Evolutionary conservation across 2,329 filamentous ascomycete genomes (phyloP).

Genomic region (Metarhizium rileyi): DNA sequence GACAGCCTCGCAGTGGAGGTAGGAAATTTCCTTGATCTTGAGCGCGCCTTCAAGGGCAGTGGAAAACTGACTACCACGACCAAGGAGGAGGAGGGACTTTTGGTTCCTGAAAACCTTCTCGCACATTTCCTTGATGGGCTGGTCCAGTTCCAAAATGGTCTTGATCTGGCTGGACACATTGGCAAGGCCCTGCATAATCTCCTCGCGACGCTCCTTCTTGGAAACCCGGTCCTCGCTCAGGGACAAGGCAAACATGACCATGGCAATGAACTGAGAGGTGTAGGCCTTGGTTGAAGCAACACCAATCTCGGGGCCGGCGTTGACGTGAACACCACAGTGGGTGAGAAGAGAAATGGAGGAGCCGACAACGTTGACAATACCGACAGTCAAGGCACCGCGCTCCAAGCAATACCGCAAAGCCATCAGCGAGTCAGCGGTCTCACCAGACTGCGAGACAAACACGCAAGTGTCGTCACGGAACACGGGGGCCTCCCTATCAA

Average conservation of each 20-base stretch:
- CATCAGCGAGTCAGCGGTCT: constrained; percentile 96
- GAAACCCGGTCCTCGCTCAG: constrained; percentile 94
- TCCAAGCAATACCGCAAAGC: constrained; percentile 96
- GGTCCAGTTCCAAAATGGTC: constrained; percentile 81
- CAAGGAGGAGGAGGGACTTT: constrained; percentile 87
- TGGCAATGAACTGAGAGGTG: constrained; percentile 97
- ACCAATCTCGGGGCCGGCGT: constrained; percentile 96
- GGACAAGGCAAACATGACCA: constrained; percentile 98
- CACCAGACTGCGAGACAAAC: constrained; percentile 96
- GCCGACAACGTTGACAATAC: constrained; percentile 97
- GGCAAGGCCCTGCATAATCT: constrained; percentile 90
- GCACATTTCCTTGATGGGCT: constrained; percentile 90
- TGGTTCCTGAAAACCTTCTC: constrained; percentile 91
- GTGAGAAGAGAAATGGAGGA: constrained; percentile 98
- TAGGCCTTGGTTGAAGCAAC: constrained; percentile 99
- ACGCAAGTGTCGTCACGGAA: constrained; percentile 99
- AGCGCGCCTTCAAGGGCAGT: constrained; percentile 94
- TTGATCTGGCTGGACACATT: constrained; percentile 88
- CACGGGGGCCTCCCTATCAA: constrained; percentile 90
- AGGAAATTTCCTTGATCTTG: constrained; percentile 99
- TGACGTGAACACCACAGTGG: constrained; percentile 99
- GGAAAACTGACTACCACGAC: constrained; percentile 91
- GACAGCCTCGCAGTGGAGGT: constrained; percentile 98
- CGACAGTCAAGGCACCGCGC: constrained; percentile 91
- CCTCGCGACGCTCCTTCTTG: constrained; percentile 82